These are phyloP conservation scores for Lasiosphaeria hispida DNA, from an alignment of 495 filamentous ascomycete species.

Conservation along the genomic window DNA sequence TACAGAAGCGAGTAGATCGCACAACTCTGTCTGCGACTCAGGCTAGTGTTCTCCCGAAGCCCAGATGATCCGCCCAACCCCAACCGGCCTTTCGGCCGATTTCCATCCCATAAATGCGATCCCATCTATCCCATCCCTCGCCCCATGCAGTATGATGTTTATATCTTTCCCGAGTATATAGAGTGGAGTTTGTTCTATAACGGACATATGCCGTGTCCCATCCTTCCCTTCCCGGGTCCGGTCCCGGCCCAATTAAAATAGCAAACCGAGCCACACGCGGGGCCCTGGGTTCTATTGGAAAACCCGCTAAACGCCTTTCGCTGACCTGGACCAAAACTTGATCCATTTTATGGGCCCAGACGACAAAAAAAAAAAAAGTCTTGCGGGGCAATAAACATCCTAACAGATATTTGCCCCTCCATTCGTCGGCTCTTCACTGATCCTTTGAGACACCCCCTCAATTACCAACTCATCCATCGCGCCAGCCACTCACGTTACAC, in stretches of 20 bases:
- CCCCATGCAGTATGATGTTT: slow-evolving; percentile 7
- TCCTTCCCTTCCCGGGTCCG: slow-evolving; percentile 1
- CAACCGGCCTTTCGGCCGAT: background rate
- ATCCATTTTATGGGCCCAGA: slow-evolving; percentile 2
- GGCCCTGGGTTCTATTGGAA: slow-evolving; percentile 10
- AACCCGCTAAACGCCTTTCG: background rate
- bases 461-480: slow-evolving; percentile 4
- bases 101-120: slow-evolving; percentile 1
- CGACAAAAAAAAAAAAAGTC: slow-evolving; percentile 5
- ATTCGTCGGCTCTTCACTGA: too few species aligned
- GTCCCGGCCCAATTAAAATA: background rate
- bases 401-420: background rate
- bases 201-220: background rate
- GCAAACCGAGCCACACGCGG: slow-evolving; percentile 13
- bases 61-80: background rate
- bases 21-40: background rate
- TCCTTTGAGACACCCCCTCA: slow-evolving; percentile 1
- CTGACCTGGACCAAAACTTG: background rate
- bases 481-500: slow-evolving; percentile 25
- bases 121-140: slow-evolving; percentile 11
- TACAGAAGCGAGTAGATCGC: slow-evolving; percentile 13
- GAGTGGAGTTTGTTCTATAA: slow-evolving; percentile 23
- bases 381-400: slow-evolving; percentile 2
- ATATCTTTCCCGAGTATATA: slow-evolving; percentile 2
- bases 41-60: background rate